Evolutionary conservation across 768 basidiomycete species (phyloP).

Genomic region (Kwoniella dejecticola): DNA sequence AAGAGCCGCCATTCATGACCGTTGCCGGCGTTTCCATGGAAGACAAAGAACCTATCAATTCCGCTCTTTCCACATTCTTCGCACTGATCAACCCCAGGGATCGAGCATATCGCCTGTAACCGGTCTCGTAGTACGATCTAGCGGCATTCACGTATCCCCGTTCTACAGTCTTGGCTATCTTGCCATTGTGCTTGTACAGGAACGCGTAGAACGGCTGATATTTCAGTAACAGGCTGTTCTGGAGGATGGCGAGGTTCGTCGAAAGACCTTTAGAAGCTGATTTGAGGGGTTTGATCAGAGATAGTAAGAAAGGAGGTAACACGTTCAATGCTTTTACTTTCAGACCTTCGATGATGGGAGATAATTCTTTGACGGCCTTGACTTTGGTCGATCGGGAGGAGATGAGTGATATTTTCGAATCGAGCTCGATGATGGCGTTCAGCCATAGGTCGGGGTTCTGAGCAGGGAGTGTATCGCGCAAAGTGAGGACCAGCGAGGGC

Average conservation of each 20-base stretch:
- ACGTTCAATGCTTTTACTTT: constrained; percentile 88
- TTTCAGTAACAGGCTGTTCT: constrained; percentile 81
- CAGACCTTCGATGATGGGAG: constrained; percentile 80
- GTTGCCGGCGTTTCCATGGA: constrained; percentile 49
- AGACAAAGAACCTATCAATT: constrained; percentile 63
- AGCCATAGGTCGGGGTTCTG: constrained; percentile 75
- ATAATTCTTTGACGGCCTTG: constrained; percentile 79
- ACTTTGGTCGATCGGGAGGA: constrained; percentile 72
- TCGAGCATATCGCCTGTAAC: constrained; percentile 83
- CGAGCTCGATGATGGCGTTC: constrained; percentile 74
- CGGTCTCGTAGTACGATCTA: constrained; percentile 92
- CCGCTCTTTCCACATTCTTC: constrained; percentile 66
- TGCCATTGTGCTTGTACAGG: constrained; percentile 67
- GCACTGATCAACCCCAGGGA: constrained; percentile 74
- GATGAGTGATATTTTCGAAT: constrained; percentile 68
- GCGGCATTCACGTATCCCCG: constrained; percentile 79
- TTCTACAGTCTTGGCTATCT: constrained; percentile 83
- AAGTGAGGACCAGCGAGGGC: constrained; percentile 70
- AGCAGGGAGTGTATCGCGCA: constrained; percentile 80
- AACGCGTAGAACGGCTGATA: constrained; percentile 81
- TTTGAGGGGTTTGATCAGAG: constrained; percentile 78
- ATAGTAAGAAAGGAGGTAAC: constrained; percentile 79
- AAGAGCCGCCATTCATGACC: constrained; percentile 44
- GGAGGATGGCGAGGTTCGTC: constrained; percentile 89
- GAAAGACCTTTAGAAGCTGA: constrained; percentile 63